Evolutionary conservation across 257 asterid genomes (phyloP).

Genomic region (Rhazya stricta): DNA sequence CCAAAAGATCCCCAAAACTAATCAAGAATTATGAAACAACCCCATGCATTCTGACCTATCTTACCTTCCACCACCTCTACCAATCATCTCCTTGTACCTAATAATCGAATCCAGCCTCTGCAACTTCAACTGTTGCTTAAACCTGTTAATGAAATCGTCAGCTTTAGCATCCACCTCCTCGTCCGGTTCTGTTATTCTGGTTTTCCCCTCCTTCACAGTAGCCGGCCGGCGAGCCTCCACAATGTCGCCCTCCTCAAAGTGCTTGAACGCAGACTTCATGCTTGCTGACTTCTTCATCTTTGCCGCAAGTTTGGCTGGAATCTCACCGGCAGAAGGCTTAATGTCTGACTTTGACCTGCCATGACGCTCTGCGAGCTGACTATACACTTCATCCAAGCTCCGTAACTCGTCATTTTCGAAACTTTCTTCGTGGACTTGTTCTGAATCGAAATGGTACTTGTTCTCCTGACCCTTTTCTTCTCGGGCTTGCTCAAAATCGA

Average conservation of each 20-base stretch:
- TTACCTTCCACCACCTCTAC: slow-evolving; percentile 46
- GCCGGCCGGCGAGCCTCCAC: slow-evolving; percentile 67
- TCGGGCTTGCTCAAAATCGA: background rate
- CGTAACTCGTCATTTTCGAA: slow-evolving; percentile 21
- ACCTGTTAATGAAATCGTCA: slow-evolving; percentile 71
- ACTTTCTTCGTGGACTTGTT: slow-evolving; percentile 22
- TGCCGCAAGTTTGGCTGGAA: slow-evolving; percentile 35
- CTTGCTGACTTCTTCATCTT: slow-evolving; percentile 63
- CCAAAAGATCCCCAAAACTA: slow-evolving; percentile 24
- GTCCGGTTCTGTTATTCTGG: slow-evolving; percentile 38
- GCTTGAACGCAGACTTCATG: slow-evolving; percentile 40
- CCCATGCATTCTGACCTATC: slow-evolving; percentile 8
- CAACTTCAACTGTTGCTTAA: slow-evolving; percentile 75
- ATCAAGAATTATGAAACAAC: slow-evolving; percentile 26
- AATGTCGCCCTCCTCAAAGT: slow-evolving; percentile 39
- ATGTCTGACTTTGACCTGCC: slow-evolving; percentile 58
- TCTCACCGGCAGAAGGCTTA: slow-evolving; percentile 47
- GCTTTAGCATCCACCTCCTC: slow-evolving; percentile 74
- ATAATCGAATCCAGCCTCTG: slow-evolving; percentile 79
- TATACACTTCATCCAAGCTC: slow-evolving; percentile 61
- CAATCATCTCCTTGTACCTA: slow-evolving; percentile 66
- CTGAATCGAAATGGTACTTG: slow-evolving; percentile 14
- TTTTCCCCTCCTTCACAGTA: slow-evolving; percentile 45
- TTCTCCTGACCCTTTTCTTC: slow-evolving; percentile 11
- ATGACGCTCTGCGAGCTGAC: slow-evolving; percentile 30